Percentiles rank a stretch among this genome's conserved stretches.
Conservation (phyloP, 306 rosid species). For the Macrotyloma uniflorum region DNA sequence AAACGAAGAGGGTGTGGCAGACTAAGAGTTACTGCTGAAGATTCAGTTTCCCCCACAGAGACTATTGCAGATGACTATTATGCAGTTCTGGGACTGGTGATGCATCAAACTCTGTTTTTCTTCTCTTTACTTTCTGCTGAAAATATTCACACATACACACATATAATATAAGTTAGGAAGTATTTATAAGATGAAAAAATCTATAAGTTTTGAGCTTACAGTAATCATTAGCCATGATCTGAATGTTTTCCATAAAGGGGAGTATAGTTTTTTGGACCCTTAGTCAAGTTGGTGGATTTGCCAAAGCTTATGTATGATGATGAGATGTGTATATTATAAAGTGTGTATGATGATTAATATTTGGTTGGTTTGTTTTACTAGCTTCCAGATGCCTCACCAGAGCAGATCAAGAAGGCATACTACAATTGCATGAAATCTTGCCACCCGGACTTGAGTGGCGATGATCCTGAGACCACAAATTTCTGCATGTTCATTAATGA, state of each 20-base stretch:
- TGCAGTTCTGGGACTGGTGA: slow-evolving; percentile 79
- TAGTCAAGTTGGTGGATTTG: not conserved
- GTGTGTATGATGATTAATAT: slow-evolving; percentile 31
- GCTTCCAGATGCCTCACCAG: slow-evolving; percentile 85
- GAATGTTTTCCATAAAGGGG: not conserved
- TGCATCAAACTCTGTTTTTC: slow-evolving; percentile 13
- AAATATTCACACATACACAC: not conserved
- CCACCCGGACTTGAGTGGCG: slow-evolving; percentile 85
- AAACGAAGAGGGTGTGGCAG: slow-evolving; percentile 51
- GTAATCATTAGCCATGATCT: slow-evolving; percentile 21
- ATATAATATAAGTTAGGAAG: not conserved
- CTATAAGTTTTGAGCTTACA: not conserved
- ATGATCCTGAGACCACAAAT: slow-evolving; percentile 70
- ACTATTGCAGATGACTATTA: slow-evolving; percentile 73
- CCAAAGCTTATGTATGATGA: not conserved
- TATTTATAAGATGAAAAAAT: not conserved
- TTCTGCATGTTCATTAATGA: slow-evolving; percentile 87
- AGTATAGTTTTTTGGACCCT: slow-evolving; percentile 2
- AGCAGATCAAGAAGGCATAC: slow-evolving; percentile 73
- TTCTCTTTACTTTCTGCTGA: not conserved
- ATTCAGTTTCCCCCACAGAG: slow-evolving; percentile 48
- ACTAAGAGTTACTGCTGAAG: slow-evolving; percentile 56
- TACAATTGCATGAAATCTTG: slow-evolving; percentile 88
- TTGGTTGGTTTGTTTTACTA: slow-evolving; percentile 38
- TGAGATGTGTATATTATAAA: not conserved